Evolutionary conservation across 2,329 filamentous ascomycete species (phyloP), one percentile per base, ranked within the genome.

Genomic region (Aspergillus texensis): DNA sequence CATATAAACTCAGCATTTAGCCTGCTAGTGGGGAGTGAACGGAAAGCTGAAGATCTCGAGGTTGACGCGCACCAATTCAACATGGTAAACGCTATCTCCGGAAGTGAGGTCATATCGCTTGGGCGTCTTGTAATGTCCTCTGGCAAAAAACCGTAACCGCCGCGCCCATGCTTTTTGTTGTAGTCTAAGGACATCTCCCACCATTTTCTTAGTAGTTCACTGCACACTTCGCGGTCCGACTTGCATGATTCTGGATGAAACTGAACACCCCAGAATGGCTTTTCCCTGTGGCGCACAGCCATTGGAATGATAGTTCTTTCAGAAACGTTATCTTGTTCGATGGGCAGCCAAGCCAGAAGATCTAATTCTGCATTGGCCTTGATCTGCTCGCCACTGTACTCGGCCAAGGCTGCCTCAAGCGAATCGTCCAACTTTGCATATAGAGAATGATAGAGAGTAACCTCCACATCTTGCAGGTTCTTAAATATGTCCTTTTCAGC

Each of bases 231-330:
- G 14, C 65, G 84, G 4, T 82, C 79, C 45, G 92, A 91, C 4
- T 93, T 96, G 75, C 93, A 96, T 0, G 92, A 96, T 76, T 97
- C 93, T 0, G 93, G 93, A 72, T 97, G 93, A 71, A 95, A 97
- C 73, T 97, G 94, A 21, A 97, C 83, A 0, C 91, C 94, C 89
- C 91, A 96, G 67, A 94, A 91, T 0, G 94, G 93, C 67, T 88
- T 89, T 1, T 67, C 73, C 21, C 75, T 78, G 75, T 96, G 93
- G 66, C 84, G 86, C 19, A 89, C 87, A 0, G 86, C 91, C 92
- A 96, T 96, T n/a, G 95, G 84, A 66, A 88, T 88, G 53, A 75
- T 72, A 26, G 71, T 70, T 16, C 68, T 71, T 10, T 73, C 66
- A 12, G 73, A 70, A 11, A 21, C 19, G 70, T 68, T 65, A 77